phyloP scores from a whole-genome alignment of 78 protist species.

The Tieghemostelium lacteum region DNA sequence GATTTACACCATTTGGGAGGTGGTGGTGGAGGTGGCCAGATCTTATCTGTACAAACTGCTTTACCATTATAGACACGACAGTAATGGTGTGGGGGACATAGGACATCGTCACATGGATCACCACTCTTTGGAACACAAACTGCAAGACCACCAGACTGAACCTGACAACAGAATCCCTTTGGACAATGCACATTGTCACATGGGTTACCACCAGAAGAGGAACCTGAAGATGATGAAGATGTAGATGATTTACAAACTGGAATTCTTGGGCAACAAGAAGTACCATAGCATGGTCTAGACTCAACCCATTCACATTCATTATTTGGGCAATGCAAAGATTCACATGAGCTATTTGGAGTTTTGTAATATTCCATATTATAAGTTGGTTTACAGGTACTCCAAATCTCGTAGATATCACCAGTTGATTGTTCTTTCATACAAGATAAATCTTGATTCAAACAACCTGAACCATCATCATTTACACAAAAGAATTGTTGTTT shows the following conservation, averaged over 20 bases:
- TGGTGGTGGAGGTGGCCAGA: slow-evolving; percentile 24
- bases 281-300: slow-evolving; percentile 33
- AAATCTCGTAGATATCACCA: slow-evolving; percentile 12
- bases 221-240: background rate
- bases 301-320: slow-evolving; percentile 50
- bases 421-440: background rate
- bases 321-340: background rate
- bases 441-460: background rate
- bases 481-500: slow-evolving; percentile 30
- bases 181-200: slow-evolving; percentile 27
- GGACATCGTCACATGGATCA: slow-evolving; percentile 4
- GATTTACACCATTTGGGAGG: background rate
- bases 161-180: slow-evolving; percentile 14
- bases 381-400: slow-evolving; percentile 31
- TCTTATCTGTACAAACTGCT: background rate
- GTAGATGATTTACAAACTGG: slow-evolving; percentile 2
- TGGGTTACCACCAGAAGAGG: background rate
- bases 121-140: background rate
- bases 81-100: slow-evolving; percentile 9
- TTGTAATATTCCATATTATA: too few relatives aligned
- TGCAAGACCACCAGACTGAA: background rate
- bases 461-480: slow-evolving; percentile 9
- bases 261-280: slow-evolving; percentile 56
- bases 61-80: background rate
- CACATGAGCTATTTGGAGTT: slow-evolving; percentile 30